phyloP scores from a whole-genome alignment of 345 rosid genomes.

The Eucalyptus rudis region DNA sequence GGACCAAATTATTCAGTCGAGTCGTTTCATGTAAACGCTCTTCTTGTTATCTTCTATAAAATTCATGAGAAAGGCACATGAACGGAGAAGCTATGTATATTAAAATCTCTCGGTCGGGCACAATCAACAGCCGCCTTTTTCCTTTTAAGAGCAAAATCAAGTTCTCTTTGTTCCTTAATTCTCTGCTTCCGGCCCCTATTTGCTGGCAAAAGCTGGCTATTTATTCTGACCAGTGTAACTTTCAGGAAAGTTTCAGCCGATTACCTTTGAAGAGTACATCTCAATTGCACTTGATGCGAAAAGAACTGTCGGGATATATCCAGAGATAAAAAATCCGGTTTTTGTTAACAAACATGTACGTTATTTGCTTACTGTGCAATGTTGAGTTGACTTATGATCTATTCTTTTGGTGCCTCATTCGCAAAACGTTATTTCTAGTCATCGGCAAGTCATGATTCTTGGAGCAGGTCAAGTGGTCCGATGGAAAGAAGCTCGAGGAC shows the following conservation, averaged over 20 bases:
- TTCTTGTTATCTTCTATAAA: background rate
- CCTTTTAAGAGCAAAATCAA: background rate
- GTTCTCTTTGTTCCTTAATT: background rate
- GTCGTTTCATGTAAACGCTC: background rate
- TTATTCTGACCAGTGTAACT: background rate
- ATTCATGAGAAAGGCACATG: background rate
- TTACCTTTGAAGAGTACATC: conserved; percentile 35
- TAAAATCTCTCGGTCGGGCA: background rate
- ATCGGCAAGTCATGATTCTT: background rate
- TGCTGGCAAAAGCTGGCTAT: background rate
- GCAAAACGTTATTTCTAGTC: background rate
- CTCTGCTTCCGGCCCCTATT: background rate
- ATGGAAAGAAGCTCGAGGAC: conserved; percentile 21
- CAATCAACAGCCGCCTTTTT: background rate
- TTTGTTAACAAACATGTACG: conserved; percentile 22
- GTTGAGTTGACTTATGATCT: background rate
- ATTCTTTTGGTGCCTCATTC: background rate
- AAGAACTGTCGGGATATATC: conserved; percentile 32
- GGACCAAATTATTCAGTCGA: background rate
- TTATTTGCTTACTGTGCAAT: background rate
- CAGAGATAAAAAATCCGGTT: conserved; percentile 33
- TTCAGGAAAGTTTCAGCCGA: conserved; percentile 18
- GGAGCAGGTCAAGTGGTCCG: conserved; percentile 30
- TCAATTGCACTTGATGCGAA: conserved; percentile 24
- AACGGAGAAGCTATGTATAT: background rate